Percentiles rank a stretch among this genome's conserved stretches.
These are phyloP conservation scores for Aquilaria yunnanensis DNA, from an alignment of 345 rosid genomes.

Conservation along the genomic window DNA sequence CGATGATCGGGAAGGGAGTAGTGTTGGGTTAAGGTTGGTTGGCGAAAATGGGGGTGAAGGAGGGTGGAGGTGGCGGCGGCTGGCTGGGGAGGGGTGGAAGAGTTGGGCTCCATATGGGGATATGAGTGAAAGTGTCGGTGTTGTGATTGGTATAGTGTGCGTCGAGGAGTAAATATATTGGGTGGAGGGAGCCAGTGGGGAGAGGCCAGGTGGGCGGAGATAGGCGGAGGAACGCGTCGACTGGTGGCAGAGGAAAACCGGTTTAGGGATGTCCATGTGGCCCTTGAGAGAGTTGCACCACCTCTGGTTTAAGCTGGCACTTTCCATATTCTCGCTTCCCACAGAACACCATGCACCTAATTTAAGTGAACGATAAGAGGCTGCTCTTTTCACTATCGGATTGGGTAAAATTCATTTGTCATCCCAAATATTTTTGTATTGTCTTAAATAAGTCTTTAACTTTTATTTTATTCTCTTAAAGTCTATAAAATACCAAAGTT, in stretches of 20 bases:
- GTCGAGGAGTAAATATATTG: constrained; percentile 7
- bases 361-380: too few species aligned
- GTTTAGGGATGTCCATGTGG: constrained; percentile 32
- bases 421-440: too few species aligned
- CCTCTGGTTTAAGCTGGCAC: constrained; percentile 21
- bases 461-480: too few species aligned
- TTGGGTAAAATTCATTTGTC: too few species aligned
- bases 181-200: constrained; percentile 23
- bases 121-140: background rate
- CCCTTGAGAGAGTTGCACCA: constrained; percentile 30
- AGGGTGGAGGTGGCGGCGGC: constrained; percentile 5
- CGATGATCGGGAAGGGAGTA: too few species aligned
- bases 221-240: constrained; percentile 31
- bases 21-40: too few species aligned
- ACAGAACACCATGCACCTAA: too few species aligned
- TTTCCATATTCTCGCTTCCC: too few species aligned
- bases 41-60: background rate
- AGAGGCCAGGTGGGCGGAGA: constrained; percentile 23
- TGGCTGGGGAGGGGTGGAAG: constrained; percentile 3
- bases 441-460: too few species aligned
- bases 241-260: constrained; percentile 28
- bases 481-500: too few species aligned
- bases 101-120: constrained; percentile 7
- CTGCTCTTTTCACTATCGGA: too few species aligned
- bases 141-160: background rate